Evolutionary conservation across 352 stramenopile genomes (phyloP), one percentile per base, ranked within the genome.

Genomic region (Halophytophthora batemanensis): DNA sequence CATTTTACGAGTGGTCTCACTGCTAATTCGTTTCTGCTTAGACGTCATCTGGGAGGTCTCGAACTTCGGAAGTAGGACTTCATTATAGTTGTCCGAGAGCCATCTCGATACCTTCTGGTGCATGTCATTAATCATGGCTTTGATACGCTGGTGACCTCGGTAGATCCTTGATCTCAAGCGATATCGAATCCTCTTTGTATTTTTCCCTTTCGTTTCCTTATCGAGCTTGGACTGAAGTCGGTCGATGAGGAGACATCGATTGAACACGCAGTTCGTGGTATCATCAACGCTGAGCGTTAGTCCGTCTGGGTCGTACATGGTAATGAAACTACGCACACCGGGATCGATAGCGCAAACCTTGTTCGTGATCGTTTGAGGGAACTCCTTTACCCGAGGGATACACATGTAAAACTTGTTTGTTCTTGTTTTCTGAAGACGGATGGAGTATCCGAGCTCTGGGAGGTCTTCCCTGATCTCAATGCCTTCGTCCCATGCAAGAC

Each of bases 311-410:
- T 61, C 53, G 40, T 52, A 61, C 22, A 55, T 13, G 2, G 45
- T 48, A 2, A 47, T 33, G 23, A 61, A 61, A 15, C 51, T 53
- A 19, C 31, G 45, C 10, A 59, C 38, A 12, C 48, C 54, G 2
- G 49, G 56, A 21, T 65, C 50, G 10, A 64, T 59, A 8, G 50
- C 49, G 6, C 59, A 69, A 12, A 38, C 45, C 13, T 49, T 38
- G 39, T 2, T 41, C 12, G 47, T 51, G 3, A 41, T 33, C 12
- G 39, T 48, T n/a, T 44, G 49, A 19, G 18, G 4, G 15, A 57
- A 57, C 50, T 47, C 33, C 22, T 35, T 34, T 1, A 34, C 13
- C 18, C 43, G 35, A n/a, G 45, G 50, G 6, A 69, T 23, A 5
- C 22, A 41, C 2, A 64, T 10, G 36, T 59, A 69, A 18, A 58